Evolutionary conservation across 768 basidiomycete species (phyloP), one percentile per base, ranked within the genome.

Genomic region (Obba rivulosa): DNA sequence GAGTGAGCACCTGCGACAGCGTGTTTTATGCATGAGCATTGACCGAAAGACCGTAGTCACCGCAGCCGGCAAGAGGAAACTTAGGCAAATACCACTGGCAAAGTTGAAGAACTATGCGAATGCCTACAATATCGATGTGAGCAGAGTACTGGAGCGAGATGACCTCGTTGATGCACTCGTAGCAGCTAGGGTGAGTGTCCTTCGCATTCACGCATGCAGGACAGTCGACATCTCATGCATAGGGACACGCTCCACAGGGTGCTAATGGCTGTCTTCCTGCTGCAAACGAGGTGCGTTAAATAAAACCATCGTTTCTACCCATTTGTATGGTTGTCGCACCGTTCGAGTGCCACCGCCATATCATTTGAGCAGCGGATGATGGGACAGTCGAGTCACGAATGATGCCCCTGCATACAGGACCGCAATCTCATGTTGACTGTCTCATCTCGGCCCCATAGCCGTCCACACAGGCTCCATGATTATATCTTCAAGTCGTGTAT

Each of bases 81-180:
- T 91, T 2, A 79, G 77, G 57, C 57, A 62, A 4, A 61, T 83
- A 54, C 73, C 83, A 0, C 62, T 89, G 36, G 64, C 75, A 39
- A 85, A 77, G 57, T 69, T 91, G 42, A 81, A 78, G 69, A 80
- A 76, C 42, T 90, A 90, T 58, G 73, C 82, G 21, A 75, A 70
- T 45, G 83, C 81, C 4, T 91, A 91, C 54, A 77, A 80, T 48
- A 85, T 91, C 55, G 67, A 71, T 45, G 72, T 77, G 16, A 76
- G 73, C 48, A 75, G 77, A 41, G 78, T 81, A 1, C 71, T 88
- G 14, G 88, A 91, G 63, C 90, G 90, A 65, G 82, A 86, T 44
- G 87, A 90, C 60, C 67, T 90, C 39, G 79, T 90, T 34, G 83
- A 87, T 43, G 77, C 71, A 35, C 76, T 86, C 40, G 39, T 87